Conservation (phyloP, 2,329 filamentous ascomycete genomes). For the Fusarium pininemorale region DNA sequence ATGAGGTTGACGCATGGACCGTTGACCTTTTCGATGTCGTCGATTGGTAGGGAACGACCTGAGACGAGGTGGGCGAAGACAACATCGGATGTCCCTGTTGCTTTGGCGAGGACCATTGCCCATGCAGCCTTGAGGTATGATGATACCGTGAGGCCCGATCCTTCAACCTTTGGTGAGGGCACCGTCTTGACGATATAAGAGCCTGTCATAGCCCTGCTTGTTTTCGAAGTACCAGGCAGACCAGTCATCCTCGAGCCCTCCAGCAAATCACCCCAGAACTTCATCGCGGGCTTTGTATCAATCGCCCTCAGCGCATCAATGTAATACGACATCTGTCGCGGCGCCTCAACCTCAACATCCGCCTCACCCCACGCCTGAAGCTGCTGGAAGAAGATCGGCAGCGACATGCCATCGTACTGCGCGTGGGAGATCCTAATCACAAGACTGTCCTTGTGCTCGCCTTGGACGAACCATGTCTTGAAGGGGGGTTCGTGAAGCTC, state of each 20-base stretch:
- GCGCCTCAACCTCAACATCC: not conserved
- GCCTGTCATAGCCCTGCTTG: fast-evolving
- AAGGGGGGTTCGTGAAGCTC: not conserved
- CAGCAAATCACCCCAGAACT: not conserved
- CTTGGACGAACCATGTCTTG: not conserved
- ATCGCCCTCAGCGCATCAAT: not conserved
- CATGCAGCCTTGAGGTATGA: not conserved
- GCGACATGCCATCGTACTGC: not conserved
- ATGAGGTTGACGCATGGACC: not conserved
- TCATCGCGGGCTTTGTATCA: not conserved
- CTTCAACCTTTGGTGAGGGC: not conserved
- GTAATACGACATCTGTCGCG: not conserved
- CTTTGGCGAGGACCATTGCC: not conserved
- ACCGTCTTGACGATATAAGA: not conserved
- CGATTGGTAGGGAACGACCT: not conserved
- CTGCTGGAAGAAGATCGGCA: not conserved
- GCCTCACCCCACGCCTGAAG: not conserved
- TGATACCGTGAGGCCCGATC: not conserved
- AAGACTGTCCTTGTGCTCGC: not conserved
- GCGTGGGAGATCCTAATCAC: not conserved
- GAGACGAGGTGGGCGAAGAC: not conserved
- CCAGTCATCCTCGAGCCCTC: fast-evolving
- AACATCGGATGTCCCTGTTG: not conserved
- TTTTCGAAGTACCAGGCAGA: fast-evolving
- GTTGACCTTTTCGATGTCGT: not conserved